Conservation (phyloP, 306 rosid species). For the Cajanus cajan region DNA sequence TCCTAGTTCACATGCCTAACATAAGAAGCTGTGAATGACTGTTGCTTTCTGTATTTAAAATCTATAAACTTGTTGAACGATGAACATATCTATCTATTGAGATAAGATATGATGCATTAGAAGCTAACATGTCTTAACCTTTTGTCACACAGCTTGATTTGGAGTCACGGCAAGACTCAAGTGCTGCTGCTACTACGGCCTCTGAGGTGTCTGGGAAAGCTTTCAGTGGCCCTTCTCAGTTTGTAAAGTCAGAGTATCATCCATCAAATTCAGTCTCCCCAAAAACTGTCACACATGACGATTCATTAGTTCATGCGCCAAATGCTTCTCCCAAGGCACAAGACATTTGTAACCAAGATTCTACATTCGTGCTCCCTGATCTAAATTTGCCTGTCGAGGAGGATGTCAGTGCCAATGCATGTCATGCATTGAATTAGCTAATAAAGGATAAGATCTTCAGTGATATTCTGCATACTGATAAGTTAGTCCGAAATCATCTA, state of each 20-base stretch:
- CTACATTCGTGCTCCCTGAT: slow-evolving; percentile 65
- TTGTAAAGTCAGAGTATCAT: slow-evolving; percentile 19
- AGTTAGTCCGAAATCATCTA: slow-evolving; percentile 28
- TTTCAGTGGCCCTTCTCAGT: slow-evolving; percentile 16
- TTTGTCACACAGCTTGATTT: slow-evolving; percentile 57
- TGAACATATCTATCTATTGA: not conserved
- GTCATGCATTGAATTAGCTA: slow-evolving; percentile 34
- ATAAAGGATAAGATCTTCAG: slow-evolving; percentile 17
- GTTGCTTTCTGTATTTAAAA: not conserved
- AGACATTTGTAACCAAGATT: slow-evolving; percentile 43
- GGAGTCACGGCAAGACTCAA: slow-evolving; percentile 37
- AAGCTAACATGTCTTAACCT: slow-evolving; percentile 29
- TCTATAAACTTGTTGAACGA: not conserved
- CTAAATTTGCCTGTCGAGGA: slow-evolving; percentile 71
- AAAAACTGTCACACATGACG: slow-evolving; percentile 5
- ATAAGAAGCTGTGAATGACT: not conserved
- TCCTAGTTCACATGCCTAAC: not conserved
- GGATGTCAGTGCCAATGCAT: slow-evolving; percentile 22
- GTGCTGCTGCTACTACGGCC: slow-evolving; percentile 18
- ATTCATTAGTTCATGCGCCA: slow-evolving; percentile 13
- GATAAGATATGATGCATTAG: not conserved
- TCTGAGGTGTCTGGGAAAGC: slow-evolving; percentile 24
- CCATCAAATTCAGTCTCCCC: slow-evolving; percentile 17
- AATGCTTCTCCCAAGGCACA: slow-evolving; percentile 37
- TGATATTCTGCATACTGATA: slow-evolving; percentile 26